Evolutionary conservation across 2,329 filamentous ascomycete genomes (phyloP), one percentile per base, ranked within the genome.

Genomic region (Lojkania enalia): DNA sequence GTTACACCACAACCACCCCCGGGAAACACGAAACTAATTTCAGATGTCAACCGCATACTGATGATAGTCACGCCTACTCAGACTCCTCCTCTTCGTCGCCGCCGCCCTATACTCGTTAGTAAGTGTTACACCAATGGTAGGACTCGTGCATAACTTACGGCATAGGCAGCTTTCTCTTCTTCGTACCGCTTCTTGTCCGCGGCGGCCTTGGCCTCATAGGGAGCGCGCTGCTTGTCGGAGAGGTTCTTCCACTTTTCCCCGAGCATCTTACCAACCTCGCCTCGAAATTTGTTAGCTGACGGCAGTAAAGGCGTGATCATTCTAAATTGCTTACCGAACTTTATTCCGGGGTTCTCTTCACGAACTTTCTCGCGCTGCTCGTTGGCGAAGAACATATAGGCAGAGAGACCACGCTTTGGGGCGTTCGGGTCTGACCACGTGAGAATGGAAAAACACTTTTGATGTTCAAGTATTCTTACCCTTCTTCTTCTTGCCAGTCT

Each of bases 341-440:
- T 87, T 77, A 97, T 96, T 64, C 91, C 92, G 29, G 92, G 92
- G 82, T 97, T 97, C 76, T 97, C 92, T 72, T 96, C 90, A 64
- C 94, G 90, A 63, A 99, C 94, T 74, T 94, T 95, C 71, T 97
- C 92, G 64, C 94, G 91, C 78, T 96, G 90, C 77, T 97, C 94
- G 71, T 97, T 97, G 84, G 94, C 94, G 74, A 97, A 99, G 87
- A 97, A 97, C 94, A 99, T 99, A 85, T 99, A 99, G 55, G 94
- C 94, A 42, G 94, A 97, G 39, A 99, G 89, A 80, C 92, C 94
- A 76, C 94, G 90, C 90, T 97, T 99, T 73, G 94, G 94, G 50
- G 91, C 92, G 77, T 96, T 96, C 75, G 90, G 90, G 76, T 96
- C 91, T 95, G 64, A 12, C 13, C 18, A 35, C 50, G 49, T 46